Evolutionary conservation across 768 basidiomycete genomes (phyloP), one percentile per base, ranked within the genome.

Genomic region (Pulveroboletus sp.): DNA sequence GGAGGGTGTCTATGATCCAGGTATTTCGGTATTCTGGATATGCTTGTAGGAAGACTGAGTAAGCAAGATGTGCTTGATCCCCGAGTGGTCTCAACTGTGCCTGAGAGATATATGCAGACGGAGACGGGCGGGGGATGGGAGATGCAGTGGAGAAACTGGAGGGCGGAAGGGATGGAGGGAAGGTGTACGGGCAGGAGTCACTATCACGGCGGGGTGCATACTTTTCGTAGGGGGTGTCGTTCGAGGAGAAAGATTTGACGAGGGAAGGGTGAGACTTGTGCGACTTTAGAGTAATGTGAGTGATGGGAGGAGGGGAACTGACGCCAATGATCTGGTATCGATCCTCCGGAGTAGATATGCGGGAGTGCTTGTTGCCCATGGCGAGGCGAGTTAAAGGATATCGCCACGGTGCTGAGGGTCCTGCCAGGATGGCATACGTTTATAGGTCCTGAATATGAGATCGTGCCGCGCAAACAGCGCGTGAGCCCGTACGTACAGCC

Each of bases 1-100:
- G 79, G 14, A 88, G 75, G 0, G 78, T 74, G 58, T 89, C 86
- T 47, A 89, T 63, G 49, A 83, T 83, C 81, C 84, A 84, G 7
- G 86, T 87, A 14, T 72, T 71, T 42, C 75, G 75, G 56, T 86
- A 89, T 65, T 85, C 83, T 65, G 71, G 74, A 46, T 69, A 73
- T 0, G 53, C 17, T 42, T 50, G 57, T 35, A 80, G 68, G 66
- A 84, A 88, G 15, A 64, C 62, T 17, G 70, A 63, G 63, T 79
- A 82, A 17, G 79, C 76, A 30, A 58, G 56, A 24, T 69, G 64
- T 6, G 72, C 71, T 47, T 71, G 71, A 48, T 69, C 68, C 4
- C 71, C 58, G 32, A 62, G 59, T 2, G 53, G 55, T 36, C 18
- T 45, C 10, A 50, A 51, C 54, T 56, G 59, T 24, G 47, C 61